Percentiles rank a stretch among this genome's conserved stretches.
Evolutionary conservation across 2,329 filamentous ascomycete species (phyloP).

Genomic region (Xylariaceae sp.): DNA sequence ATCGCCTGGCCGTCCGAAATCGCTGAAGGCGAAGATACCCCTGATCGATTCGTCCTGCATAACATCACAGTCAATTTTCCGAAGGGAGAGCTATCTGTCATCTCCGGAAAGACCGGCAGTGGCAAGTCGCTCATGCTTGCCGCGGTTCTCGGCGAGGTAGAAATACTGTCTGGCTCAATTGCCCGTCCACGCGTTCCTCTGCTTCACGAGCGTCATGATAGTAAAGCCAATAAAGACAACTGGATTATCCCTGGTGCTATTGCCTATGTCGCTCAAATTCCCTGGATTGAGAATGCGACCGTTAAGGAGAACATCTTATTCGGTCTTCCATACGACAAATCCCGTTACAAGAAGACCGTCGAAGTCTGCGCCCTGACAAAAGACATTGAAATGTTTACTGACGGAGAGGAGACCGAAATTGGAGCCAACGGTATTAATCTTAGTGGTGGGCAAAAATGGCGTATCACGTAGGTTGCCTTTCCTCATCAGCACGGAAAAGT

Average conservation of each 20-base stretch:
- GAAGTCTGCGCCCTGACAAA: conserved; percentile 70
- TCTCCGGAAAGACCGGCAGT: conserved; percentile 73
- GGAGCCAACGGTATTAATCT: conserved; percentile 82
- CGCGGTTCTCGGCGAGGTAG: conserved; percentile 71
- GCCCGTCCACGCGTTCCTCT: conserved; percentile 49
- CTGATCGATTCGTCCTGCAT: conserved; percentile 61
- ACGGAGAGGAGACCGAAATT: conserved; percentile 77
- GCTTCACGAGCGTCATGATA: conserved; percentile 54
- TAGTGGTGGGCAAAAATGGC: conserved; percentile 79
- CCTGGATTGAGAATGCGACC: conserved; percentile 81
- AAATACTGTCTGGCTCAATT: conserved; percentile 61
- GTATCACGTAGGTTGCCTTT: conserved; percentile 51
- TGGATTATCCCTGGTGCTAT: conserved; percentile 69
- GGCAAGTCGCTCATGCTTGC: conserved; percentile 75
- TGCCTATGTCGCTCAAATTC: conserved; percentile 74
- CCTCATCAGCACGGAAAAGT: background rate
- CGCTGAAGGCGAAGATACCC: conserved; percentile 35
- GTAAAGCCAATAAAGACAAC: conserved; percentile 56
- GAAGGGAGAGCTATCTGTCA: conserved; percentile 63
- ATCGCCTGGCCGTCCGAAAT: conserved; percentile 72
- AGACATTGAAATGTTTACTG: conserved; percentile 70
- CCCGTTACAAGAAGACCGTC: conserved; percentile 68
- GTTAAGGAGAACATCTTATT: conserved; percentile 78
- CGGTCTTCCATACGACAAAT: conserved; percentile 63
- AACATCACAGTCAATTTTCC: conserved; percentile 66